Evolutionary conservation across 441 rosid genomes (phyloP).

Genomic region (Croton laevigatus): DNA sequence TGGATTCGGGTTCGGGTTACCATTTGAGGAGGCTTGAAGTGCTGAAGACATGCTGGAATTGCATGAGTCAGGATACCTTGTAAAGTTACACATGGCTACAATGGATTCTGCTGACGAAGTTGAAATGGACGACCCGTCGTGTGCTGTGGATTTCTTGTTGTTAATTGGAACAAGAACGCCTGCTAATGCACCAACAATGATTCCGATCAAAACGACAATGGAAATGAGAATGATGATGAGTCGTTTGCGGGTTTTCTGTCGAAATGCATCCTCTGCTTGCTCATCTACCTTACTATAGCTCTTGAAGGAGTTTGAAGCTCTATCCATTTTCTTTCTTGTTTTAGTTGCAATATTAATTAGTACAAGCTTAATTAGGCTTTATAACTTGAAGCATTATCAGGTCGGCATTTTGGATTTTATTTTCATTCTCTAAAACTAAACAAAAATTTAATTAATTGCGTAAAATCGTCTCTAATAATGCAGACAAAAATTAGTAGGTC

Average conservation of each 20-base stretch:
- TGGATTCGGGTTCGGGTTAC: conserved; percentile 5
- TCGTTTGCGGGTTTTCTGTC: conserved; percentile 28
- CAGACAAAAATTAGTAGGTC: conserved; percentile 14
- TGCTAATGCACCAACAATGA: conserved; percentile 9
- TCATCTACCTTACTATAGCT: conserved; percentile 29
- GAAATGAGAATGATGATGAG: conserved; percentile 24
- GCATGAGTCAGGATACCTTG: conserved; percentile 34
- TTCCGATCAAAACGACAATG: conserved; percentile 18
- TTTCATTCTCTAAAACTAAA: neutral
- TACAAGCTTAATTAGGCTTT: neutral
- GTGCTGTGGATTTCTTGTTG: conserved; percentile 9
- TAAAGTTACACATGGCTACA: conserved; percentile 26
- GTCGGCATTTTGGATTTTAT: neutral
- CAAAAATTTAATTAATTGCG: neutral
- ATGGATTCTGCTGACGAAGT: conserved; percentile 14
- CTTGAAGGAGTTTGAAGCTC: conserved; percentile 19
- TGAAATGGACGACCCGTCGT: neutral
- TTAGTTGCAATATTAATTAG: neutral
- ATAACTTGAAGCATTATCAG: no score
- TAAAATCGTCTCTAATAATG: neutral
- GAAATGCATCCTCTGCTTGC: conserved; percentile 26
- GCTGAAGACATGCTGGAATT: conserved; percentile 30
- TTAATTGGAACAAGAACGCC: conserved; percentile 14
- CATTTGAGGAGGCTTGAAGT: conserved; percentile 22
- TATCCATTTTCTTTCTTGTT: conserved; percentile 16